Conservation (phyloP, 139 green algal species). For the Limnomonas spitsbergensis region DNA sequence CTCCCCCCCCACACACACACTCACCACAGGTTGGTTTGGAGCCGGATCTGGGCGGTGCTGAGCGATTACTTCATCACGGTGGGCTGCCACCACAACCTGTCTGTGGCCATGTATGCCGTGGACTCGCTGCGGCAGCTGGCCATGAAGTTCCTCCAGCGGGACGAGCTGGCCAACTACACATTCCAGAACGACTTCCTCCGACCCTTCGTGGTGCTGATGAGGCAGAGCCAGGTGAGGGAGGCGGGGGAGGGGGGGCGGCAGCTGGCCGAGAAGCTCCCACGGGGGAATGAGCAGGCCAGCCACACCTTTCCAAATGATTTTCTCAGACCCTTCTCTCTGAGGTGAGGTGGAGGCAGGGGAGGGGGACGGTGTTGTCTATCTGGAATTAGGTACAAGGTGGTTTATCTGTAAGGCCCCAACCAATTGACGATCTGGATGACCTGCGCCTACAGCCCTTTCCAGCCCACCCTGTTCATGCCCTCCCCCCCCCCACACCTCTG, state of each 20-base stretch:
- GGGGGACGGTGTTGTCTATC: too few relatives aligned
- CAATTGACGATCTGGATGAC: too few relatives aligned
- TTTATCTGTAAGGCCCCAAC: too few relatives aligned
- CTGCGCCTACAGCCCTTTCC: too few relatives aligned
- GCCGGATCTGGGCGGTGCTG: constrained; percentile 90
- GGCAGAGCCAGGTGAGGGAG: constrained; percentile 57
- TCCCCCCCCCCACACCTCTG: too few relatives aligned
- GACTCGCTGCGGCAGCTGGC: constrained; percentile 55
- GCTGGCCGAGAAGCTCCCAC: too few relatives aligned
- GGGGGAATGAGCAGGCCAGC: too few relatives aligned
- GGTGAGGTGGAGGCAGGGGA: neutral
- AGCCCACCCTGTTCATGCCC: too few relatives aligned
- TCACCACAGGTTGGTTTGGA: constrained; percentile 88
- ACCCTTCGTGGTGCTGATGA: constrained; percentile 97
- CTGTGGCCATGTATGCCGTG: constrained; percentile 87
- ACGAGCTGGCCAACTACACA: constrained; percentile 97
- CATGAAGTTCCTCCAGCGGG: constrained; percentile 92
- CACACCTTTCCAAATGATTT: constrained; percentile 2
- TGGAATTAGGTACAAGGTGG: too few relatives aligned
- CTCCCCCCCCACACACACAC: neutral
- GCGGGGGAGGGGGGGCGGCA: neutral
- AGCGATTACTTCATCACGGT: constrained; percentile 90
- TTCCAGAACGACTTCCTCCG: constrained; percentile 99
- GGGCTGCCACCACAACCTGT: constrained; percentile 69
- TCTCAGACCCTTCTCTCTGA: too few relatives aligned